phyloP scores from a whole-genome alignment of 1,284 basidiomycete species.

The Ustilago shanxiensis region DNA sequence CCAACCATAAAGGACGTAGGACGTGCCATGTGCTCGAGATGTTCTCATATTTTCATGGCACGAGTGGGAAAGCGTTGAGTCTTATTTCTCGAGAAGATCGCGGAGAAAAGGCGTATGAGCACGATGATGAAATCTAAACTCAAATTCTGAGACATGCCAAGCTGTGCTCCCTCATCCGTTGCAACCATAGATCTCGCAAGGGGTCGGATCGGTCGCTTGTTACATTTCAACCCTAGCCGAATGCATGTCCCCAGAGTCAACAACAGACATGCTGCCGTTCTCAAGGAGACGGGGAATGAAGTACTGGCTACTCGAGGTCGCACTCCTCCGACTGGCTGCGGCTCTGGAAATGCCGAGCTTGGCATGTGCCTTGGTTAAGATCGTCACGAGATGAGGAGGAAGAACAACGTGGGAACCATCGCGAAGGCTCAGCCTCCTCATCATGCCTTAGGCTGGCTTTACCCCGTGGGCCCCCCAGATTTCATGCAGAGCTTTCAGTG shows the following conservation, averaged over 20 bases:
- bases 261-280: no score
- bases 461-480: slow-evolving; percentile 72
- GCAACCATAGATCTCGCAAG: slow-evolving; percentile 6
- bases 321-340: background rate
- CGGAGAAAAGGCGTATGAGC: background rate
- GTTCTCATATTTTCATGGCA: background rate
- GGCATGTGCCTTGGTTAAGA: background rate
- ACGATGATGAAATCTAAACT: slow-evolving; percentile 11
- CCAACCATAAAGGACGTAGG: background rate
- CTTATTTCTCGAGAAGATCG: background rate
- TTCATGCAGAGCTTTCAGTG: background rate
- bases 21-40: background rate
- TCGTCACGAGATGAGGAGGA: background rate
- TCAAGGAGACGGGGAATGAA: no score
- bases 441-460: slow-evolving; percentile 8
- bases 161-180: slow-evolving; percentile 1
- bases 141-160: slow-evolving; percentile 14
- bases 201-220: slow-evolving; percentile 1
- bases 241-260: background rate
- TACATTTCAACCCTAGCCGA: background rate
- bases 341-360: background rate
- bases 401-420: background rate
- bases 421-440: slow-evolving; percentile 2
- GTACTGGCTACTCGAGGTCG: background rate
- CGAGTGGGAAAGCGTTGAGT: background rate